Conservation (phyloP, 305 asterid species). For the Ruellia speciosa region DNA sequence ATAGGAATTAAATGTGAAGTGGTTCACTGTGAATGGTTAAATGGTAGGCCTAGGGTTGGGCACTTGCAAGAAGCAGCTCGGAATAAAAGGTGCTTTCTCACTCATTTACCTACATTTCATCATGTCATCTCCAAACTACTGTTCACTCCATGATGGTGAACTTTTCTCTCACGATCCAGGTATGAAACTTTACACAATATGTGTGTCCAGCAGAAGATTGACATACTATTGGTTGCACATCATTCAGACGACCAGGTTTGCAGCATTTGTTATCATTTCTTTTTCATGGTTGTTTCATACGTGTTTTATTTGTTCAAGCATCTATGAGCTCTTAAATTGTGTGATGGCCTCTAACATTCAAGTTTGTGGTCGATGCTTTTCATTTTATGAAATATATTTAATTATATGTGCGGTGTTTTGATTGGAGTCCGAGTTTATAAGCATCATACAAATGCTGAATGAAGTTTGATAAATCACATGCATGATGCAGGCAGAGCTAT, state of each 20-base stretch:
- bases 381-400: not conserved
- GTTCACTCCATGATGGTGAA: too few species aligned
- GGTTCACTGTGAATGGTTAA: constrained; percentile 71
- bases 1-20: constrained; percentile 84
- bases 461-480: constrained; percentile 24
- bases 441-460: constrained; percentile 10
- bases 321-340: not conserved
- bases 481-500: constrained; percentile 68
- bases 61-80: constrained; percentile 94
- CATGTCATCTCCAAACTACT: too few species aligned
- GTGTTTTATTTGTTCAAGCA: not conserved
- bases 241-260: constrained; percentile 97
- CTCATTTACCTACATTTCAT: not conserved
- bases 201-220: constrained; percentile 47
- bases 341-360: not conserved
- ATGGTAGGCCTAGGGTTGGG: constrained; percentile 70
- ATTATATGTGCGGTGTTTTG: not conserved
- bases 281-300: constrained; percentile 1
- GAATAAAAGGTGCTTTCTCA: constrained; percentile 50
- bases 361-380: constrained; percentile 5
- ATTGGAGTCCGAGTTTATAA: constrained; percentile 13
- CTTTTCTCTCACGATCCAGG: constrained; percentile 32
- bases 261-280: constrained; percentile 11
- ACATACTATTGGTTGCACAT: constrained; percentile 67
- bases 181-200: constrained; percentile 54